A percentile compares a stretch with the other conserved stretches of the same genome.
phyloP scores from a whole-genome alignment of 139 green algal genomes.

The Monoraphidium neglectum region DNA sequence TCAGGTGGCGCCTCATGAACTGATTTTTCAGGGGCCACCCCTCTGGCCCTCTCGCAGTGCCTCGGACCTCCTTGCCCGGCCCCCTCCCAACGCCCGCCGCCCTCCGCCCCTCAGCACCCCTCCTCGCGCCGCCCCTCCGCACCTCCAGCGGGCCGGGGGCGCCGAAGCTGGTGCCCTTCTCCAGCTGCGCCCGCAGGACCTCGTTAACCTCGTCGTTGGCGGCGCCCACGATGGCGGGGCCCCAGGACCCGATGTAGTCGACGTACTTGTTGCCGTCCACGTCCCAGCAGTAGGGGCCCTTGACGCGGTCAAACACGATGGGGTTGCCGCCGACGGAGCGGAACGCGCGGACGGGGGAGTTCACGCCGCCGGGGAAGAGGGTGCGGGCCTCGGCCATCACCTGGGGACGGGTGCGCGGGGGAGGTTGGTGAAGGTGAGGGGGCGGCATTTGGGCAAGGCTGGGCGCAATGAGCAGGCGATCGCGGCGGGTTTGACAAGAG shows the following conservation, averaged over 20 bases:
- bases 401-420: constrained; percentile 42
- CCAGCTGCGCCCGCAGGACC: constrained; percentile 86
- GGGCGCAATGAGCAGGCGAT: neutral
- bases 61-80: too few relatives aligned
- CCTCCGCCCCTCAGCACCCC: neutral
- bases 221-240: constrained; percentile 94
- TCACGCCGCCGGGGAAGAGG: constrained; percentile 96
- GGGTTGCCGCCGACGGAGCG: constrained; percentile 95
- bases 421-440: neutral
- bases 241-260: constrained; percentile 98
- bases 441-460: neutral
- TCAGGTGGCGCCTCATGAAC: too few relatives aligned
- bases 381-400: constrained; percentile 93
- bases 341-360: constrained; percentile 98
- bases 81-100: neutral
- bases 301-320: constrained; percentile 98
- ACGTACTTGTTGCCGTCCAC: constrained; percentile 95
- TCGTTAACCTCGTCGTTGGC: constrained; percentile 96
- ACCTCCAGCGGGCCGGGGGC: constrained; percentile 96
- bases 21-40: too few relatives aligned
- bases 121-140: constrained; percentile 1
- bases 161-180: constrained; percentile 98
- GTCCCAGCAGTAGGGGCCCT: constrained; percentile 93
- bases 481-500: neutral
- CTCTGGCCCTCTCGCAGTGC: too few relatives aligned